Evolutionary conservation across 306 rosid genomes (phyloP).

Genomic region (Begonia masoniana): DNA sequence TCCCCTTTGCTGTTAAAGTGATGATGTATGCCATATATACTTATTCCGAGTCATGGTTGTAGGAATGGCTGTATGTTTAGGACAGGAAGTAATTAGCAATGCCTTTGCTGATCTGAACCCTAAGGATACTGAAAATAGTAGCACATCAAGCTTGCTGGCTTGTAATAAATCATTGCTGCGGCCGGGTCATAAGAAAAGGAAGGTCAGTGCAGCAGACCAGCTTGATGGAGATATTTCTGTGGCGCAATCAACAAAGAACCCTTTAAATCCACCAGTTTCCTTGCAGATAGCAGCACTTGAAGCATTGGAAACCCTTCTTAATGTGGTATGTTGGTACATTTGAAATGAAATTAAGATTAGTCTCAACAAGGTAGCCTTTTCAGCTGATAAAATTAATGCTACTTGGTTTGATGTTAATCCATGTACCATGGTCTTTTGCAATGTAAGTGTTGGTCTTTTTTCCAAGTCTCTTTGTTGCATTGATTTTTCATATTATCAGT

Average conservation of each 20-base stretch:
- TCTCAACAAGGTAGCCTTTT: no score
- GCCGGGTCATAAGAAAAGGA: slow-evolving; percentile 50
- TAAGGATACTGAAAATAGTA: slow-evolving; percentile 19
- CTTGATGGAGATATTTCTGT: slow-evolving; percentile 22
- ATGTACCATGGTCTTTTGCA: no score
- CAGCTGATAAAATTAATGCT: no score
- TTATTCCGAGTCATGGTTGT: slow-evolving; percentile 20
- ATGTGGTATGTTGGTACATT: slow-evolving; percentile 40
- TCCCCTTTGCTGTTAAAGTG: background rate
- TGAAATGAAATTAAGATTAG: background rate
- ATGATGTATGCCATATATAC: slow-evolving; percentile 10
- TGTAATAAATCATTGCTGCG: slow-evolving; percentile 19
- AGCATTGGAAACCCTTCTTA: slow-evolving; percentile 64
- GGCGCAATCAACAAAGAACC: slow-evolving; percentile 20
- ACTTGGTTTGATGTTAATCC: no score
- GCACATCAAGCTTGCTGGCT: slow-evolving; percentile 20
- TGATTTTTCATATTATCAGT: no score
- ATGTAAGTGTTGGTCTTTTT: no score
- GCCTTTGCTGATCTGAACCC: slow-evolving; percentile 55
- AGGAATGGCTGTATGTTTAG: slow-evolving; percentile 68
- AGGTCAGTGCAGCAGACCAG: slow-evolving; percentile 27
- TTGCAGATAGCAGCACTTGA: slow-evolving; percentile 78
- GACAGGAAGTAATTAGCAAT: slow-evolving; percentile 50
- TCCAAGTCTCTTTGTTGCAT: no score
- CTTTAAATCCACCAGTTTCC: slow-evolving; percentile 24